These are phyloP conservation scores for Naganishia albida DNA, from an alignment of 1,284 basidiomycete genomes.

Conservation along the genomic window DNA sequence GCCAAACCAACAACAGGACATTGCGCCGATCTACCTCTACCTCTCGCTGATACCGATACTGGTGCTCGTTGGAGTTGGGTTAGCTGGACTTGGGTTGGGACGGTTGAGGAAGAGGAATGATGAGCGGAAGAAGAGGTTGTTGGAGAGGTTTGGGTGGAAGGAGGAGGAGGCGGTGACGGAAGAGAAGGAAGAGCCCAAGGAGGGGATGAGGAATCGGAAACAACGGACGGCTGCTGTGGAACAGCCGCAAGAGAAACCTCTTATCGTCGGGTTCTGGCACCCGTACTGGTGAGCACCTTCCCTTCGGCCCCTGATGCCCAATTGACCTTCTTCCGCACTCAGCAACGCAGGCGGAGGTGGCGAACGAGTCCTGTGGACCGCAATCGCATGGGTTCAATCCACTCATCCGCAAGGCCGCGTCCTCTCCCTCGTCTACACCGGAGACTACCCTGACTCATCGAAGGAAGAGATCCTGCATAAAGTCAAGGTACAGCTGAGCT, in stretches of 20 bases:
- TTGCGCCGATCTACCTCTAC: conserved; percentile 17
- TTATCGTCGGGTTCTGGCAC: conserved; percentile 84
- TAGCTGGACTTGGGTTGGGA: conserved; percentile 32
- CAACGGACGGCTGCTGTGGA: conserved; percentile 36
- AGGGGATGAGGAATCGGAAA: conserved; percentile 11
- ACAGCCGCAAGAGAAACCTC: conserved; percentile 36
- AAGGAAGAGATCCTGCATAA: conserved; percentile 81
- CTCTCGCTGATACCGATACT: conserved; percentile 43
- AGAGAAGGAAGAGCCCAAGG: neutral
- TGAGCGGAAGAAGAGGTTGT: conserved; percentile 36
- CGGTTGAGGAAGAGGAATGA: conserved; percentile 40
- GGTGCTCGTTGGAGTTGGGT: conserved; percentile 37
- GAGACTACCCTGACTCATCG: conserved; percentile 70
- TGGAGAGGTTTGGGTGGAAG: conserved; percentile 40
- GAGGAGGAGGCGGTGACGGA: neutral
- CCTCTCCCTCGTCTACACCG: conserved; percentile 85
- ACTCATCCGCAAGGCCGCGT: conserved; percentile 60
- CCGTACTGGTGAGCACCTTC: conserved; percentile 81
- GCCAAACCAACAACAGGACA: conserved; percentile 1
- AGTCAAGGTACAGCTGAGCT: conserved; percentile 64
- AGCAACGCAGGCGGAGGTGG: conserved; percentile 98
- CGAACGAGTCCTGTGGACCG: conserved; percentile 93
- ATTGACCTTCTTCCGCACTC: conserved; percentile 5
- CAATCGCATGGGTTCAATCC: conserved; percentile 75
- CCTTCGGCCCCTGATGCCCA: conserved; percentile 1